Evolutionary conservation across 805 yeast species (phyloP), one percentile per base, ranked within the genome.

Genomic region (Teunomyces cretensis): DNA sequence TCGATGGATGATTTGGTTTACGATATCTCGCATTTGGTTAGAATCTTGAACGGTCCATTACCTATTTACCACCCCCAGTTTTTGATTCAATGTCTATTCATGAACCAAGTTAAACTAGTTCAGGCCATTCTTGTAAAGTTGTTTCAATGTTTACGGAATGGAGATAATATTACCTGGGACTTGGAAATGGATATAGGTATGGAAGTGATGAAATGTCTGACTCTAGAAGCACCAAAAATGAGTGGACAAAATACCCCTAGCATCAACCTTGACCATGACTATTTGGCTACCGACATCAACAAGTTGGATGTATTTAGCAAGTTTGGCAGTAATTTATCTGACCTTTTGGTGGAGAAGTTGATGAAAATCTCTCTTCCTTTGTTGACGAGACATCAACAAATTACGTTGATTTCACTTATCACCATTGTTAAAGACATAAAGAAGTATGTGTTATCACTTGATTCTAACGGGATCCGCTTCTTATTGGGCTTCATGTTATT

Each of bases 11-110:
- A 54, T 33, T 24, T 49, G 6, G 54, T 58, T 2, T 65, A 58
- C 47, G 79, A 75, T 49, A 76, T 91, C 2, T 76, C 87, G 47
- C 86, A 84, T 53, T 71, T 91, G 46, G 86, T 85, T 41, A 70
- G 88, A 12, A 83, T 90, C 4, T 66, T 91, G 44, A 91, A 91
- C 65, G 97, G 97, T 27, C 94, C 95, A 0, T 62, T 92, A 12
- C 97, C 97, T 0, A 67, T 89, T 0, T 91, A 88, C 54, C 97
- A 92, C 57, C 98, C 98, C 0, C 96, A 90, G 61, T 76, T 88
- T 43, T 63, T 91, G 39, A 83, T 89, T 37, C 96, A 91, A 61
- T 69, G 83, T 4, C 61, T 91, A 14, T 82, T 85, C 54, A 76
- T 80, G 52, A 84, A 83, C 22, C 81, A 84, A 49, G 51, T 77